Conservation (phyloP, 2,329 filamentous ascomycete genomes). For the Zymoseptoria ardabiliae region DNA sequence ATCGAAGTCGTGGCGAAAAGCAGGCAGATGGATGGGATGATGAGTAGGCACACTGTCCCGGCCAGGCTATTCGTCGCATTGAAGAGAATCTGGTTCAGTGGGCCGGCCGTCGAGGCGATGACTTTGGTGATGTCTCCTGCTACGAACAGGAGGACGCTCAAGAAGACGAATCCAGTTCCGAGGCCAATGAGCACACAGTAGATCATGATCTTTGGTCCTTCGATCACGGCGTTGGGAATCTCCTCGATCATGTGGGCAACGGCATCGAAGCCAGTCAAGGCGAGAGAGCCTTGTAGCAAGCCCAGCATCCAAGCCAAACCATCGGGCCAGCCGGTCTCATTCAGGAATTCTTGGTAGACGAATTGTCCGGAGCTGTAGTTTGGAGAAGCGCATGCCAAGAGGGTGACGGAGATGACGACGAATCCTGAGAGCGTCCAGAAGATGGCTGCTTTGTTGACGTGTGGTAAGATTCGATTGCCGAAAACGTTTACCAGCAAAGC, state of each 20-base stretch:
- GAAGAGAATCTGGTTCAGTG: slow-evolving; percentile 30
- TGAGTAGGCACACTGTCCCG: slow-evolving; percentile 30
- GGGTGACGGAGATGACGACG: slow-evolving; percentile 60
- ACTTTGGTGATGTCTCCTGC: slow-evolving; percentile 28
- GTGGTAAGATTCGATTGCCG: slow-evolving; percentile 53
- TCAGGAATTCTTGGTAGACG: slow-evolving; percentile 62
- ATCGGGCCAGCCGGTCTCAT: slow-evolving; percentile 39
- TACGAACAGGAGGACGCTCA: slow-evolving; percentile 31
- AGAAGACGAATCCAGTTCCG: slow-evolving; percentile 32
- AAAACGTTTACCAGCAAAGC: slow-evolving; percentile 61
- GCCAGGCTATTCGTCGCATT: slow-evolving; percentile 29
- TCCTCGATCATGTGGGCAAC: slow-evolving; percentile 45
- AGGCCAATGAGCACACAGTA: slow-evolving; percentile 31
- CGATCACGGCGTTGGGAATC: slow-evolving; percentile 30
- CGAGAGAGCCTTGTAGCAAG: slow-evolving; percentile 32
- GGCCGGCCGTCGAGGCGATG: slow-evolving; percentile 26
- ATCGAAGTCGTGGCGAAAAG: slow-evolving; percentile 30
- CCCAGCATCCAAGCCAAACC: slow-evolving; percentile 38
- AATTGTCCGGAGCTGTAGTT: slow-evolving; percentile 57
- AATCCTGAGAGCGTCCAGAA: slow-evolving; percentile 65
- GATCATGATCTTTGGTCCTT: slow-evolving; percentile 32
- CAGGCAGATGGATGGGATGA: slow-evolving; percentile 31
- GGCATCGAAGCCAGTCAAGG: slow-evolving; percentile 44
- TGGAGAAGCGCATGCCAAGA: slow-evolving; percentile 58
- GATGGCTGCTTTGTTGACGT: slow-evolving; percentile 62